A percentile compares a stretch with the other conserved stretches of the same genome.
phyloP scores from a whole-genome alignment of 768 basidiomycete genomes.

The Punctularia strigosozonata region DNA sequence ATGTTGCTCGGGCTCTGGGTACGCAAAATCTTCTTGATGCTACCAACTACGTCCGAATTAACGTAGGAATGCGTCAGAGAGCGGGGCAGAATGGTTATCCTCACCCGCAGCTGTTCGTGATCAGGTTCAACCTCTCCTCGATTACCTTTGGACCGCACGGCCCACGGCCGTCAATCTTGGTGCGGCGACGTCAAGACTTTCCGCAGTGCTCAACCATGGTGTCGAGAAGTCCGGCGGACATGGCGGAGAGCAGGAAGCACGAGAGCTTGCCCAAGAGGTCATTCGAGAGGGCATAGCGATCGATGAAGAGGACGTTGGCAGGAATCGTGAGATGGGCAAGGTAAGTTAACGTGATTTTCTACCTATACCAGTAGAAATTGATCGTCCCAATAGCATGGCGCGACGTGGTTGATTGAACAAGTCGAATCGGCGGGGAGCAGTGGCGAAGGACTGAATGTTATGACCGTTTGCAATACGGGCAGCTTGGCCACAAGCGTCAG shows the following conservation, averaged over 20 bases:
- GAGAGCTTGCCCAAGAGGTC: slow-evolving; percentile 39
- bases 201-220: too few species aligned
- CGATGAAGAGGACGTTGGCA: slow-evolving; percentile 78
- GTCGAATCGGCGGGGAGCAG: slow-evolving; percentile 28
- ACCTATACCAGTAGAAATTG: too few species aligned
- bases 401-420: slow-evolving; percentile 65
- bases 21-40: slow-evolving; percentile 29
- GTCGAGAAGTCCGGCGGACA: too few species aligned
- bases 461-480: slow-evolving; percentile 98
- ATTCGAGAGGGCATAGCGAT: slow-evolving; percentile 62
- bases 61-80: too few species aligned
- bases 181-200: slow-evolving; percentile 65
- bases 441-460: slow-evolving; percentile 52
- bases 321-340: slow-evolving; percentile 81
- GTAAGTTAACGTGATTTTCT: too few species aligned
- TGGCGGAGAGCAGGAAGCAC: slow-evolving; percentile 28
- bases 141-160: slow-evolving; percentile 74
- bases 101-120: slow-evolving; percentile 38
- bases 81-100: slow-evolving; percentile 40
- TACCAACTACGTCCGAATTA: too few species aligned
- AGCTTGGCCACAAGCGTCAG: slow-evolving; percentile 87
- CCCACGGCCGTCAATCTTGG: slow-evolving; percentile 96
- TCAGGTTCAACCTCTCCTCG: slow-evolving; percentile 48
- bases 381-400: too few species aligned
- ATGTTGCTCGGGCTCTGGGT: slow-evolving; percentile 48